phyloP scores from a whole-genome alignment of 2,329 filamentous ascomycete species.

The Colletotrichum aenigma region DNA sequence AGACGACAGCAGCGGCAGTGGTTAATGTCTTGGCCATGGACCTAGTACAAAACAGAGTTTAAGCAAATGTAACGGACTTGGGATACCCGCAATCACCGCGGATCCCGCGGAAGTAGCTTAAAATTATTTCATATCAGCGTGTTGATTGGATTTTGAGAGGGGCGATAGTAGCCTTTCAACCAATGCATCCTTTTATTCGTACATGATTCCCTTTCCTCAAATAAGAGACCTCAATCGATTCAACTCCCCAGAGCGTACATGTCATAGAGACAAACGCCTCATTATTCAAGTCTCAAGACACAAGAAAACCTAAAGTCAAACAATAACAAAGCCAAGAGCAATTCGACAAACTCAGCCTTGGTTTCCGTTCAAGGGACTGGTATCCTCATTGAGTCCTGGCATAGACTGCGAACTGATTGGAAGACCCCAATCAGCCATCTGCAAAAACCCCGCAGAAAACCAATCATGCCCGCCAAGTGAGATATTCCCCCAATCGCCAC shows the following conservation, averaged over 20 bases:
- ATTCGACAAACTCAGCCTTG: accelerated
- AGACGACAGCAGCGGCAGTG: neutral
- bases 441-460: neutral
- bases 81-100: neutral
- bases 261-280: neutral
- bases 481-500: neutral
- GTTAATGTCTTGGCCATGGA: neutral
- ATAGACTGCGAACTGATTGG: neutral
- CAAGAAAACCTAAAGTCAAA: neutral
- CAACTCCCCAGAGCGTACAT: neutral
- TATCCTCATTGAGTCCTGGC: neutral
- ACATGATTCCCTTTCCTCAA: neutral
- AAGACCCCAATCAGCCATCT: neutral
- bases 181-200: neutral
- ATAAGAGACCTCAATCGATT: neutral
- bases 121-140: neutral
- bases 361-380: neutral
- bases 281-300: neutral
- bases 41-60: neutral
- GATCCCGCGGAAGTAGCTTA: neutral
- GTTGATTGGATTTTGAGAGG: neutral
- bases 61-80: neutral
- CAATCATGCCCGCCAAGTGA: neutral
- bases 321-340: neutral
- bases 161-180: neutral